These are phyloP conservation scores for Paraphysoderma sedebokerense DNA, from an alignment of 371 early-diverging fungal species.

Conservation along the genomic window DNA sequence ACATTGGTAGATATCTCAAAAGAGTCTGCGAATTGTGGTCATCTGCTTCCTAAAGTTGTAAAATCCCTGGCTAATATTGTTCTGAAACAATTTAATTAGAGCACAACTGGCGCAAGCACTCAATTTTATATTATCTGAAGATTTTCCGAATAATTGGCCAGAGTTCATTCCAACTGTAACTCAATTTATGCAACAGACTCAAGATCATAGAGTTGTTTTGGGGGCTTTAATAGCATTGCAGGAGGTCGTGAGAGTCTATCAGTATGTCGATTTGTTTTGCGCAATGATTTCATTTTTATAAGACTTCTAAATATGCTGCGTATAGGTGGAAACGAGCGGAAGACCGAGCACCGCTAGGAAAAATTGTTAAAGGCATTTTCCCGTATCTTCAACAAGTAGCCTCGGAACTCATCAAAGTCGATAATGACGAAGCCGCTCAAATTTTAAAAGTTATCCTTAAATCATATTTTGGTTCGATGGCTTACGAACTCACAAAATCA, in stretches of 20 bases:
- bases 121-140: conserved; percentile 40
- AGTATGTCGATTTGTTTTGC: conserved; percentile 25
- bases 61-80: neutral
- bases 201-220: conserved; percentile 40
- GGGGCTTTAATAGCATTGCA: conserved; percentile 56
- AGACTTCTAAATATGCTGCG: neutral
- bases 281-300: neutral
- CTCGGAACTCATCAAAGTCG: conserved; percentile 25
- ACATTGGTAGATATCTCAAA: neutral
- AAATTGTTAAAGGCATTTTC: conserved; percentile 50
- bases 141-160: conserved; percentile 70
- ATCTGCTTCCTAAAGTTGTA: neutral
- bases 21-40: neutral
- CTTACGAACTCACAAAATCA: conserved; percentile 40
- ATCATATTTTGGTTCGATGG: conserved; percentile 52
- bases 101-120: conserved; percentile 55
- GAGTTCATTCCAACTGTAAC: conserved; percentile 45
- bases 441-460: conserved; percentile 65
- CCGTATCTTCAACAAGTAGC: conserved; percentile 53
- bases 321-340: conserved; percentile 32
- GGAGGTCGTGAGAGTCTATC: conserved; percentile 60
- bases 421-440: conserved; percentile 54
- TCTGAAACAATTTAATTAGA: conserved; percentile 11
- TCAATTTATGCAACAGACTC: conserved; percentile 32
- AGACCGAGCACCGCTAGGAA: conserved; percentile 38